Percentiles rank a stretch among this genome's conserved stretches.
Conservation (phyloP, 2,329 filamentous ascomycete genomes). For the Verticillium albo-atrum region DNA sequence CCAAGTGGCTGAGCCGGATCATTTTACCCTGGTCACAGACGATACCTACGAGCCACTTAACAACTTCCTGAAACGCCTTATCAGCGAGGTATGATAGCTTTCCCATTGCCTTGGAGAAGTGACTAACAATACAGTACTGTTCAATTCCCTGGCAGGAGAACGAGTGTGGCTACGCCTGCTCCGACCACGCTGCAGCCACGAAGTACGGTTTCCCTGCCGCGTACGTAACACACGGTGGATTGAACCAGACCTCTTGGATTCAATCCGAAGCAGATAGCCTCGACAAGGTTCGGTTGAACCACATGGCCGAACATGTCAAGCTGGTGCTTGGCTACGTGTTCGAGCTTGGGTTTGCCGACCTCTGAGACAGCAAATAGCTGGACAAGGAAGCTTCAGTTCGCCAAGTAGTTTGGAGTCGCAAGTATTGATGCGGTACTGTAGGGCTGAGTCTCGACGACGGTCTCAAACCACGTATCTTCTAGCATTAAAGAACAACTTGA, state of each 20-base stretch:
- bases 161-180: constrained; percentile 37
- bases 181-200: constrained; percentile 27
- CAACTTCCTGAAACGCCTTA: neutral
- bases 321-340: neutral
- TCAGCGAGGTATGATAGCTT: neutral
- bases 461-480: too few species aligned
- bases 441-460: too few species aligned
- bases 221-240: neutral
- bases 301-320: constrained; percentile 1
- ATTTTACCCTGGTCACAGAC: neutral
- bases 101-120: neutral
- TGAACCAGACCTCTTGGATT: neutral
- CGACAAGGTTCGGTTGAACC: neutral
- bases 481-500: too few species aligned
- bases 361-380: neutral
- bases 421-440: too few species aligned
- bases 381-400: too few species aligned
- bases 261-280: neutral
- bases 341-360: constrained; percentile 1
- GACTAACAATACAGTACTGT: neutral
- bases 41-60: neutral
- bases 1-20: neutral
- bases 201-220: constrained; percentile 22
- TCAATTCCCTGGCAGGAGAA: neutral
- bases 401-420: too few species aligned